Base-by-base conservation (phyloP, 371 early-diverging fungal species). In the Actinomortierella ambigua region DNA sequence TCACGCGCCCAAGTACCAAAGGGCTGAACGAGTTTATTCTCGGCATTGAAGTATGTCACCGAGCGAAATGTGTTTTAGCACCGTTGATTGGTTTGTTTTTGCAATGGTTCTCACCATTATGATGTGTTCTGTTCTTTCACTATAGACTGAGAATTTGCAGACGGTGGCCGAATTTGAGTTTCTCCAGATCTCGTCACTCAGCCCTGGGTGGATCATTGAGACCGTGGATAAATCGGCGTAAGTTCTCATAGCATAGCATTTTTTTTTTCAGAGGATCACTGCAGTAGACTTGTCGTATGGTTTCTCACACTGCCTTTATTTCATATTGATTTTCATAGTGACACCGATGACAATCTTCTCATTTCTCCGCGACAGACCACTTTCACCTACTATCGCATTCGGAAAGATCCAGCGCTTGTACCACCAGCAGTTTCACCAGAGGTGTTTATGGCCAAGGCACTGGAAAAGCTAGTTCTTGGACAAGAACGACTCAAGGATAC, bases 1-100 rank as follows among this genome's bases (percentile, higher is more conserved):
- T 95, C 69, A 93, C 97, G 3, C 80, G 96, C n/a, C 93, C 93
- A 1, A 93, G 94, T 55, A 79, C 88, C 14, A 81, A 81, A 18
- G 77, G 78, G 7, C 79, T 92, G 5, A 85, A 88, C 63, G 93
- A 93, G 62, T 94, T 91, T 57, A 87, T 95, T 24, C 80, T 98
- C 9, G 96, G 96, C 2, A 84, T 97, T 26, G 98, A 97, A 83
- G 85, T 94, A 65, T 63, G 39, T 76, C 71, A 66, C 58, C 68
- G 15, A 61, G 69, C 8, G 50, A 55, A 23, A 29, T 53, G 27
- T 22, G 14, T 27, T 43, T 59, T 24, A 43, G 18, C 5, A 13
- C 11, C 42, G 42, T 41, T 8, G 42, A 41, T 17, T 41, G 17
- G 8, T 52, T 42, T 23, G 23, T 50, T 13, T 34, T 65, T 52